These are phyloP conservation scores for Cymbopogon flexuosus DNA, from an alignment of 202 grass and related monocot species.

Conservation along the genomic window DNA sequence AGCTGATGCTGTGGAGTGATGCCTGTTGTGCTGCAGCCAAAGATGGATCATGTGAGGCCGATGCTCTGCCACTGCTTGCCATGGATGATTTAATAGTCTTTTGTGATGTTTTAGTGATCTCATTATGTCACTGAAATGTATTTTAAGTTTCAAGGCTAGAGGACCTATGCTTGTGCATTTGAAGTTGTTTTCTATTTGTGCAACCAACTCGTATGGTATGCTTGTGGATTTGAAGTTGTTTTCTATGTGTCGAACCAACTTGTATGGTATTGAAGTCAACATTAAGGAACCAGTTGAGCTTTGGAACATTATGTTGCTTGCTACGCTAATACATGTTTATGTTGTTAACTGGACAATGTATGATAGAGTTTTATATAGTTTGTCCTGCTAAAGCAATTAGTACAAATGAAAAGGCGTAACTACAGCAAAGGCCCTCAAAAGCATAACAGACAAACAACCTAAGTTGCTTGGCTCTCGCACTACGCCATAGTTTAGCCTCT, in stretches of 20 bases:
- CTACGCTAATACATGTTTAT: not conserved
- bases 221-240: not conserved
- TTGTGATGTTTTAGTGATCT: not conserved
- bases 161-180: too few relatives aligned
- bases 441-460: too few relatives aligned
- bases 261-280: not conserved
- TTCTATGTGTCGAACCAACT: not conserved
- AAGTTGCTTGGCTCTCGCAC: too few relatives aligned
- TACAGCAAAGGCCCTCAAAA: too few relatives aligned
- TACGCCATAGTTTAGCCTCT: too few relatives aligned
- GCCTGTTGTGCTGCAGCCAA: not conserved
- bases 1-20: not conserved
- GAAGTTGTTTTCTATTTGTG: not conserved
- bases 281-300: not conserved
- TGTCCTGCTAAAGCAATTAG: not conserved
- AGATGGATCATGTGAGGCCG: not conserved
- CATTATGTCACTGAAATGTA: not conserved
- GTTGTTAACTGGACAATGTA: too few relatives aligned
- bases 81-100: not conserved
- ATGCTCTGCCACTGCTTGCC: not conserved
- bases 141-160: not conserved
- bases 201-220: not conserved
- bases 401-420: too few relatives aligned
- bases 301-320: not conserved
- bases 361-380: not conserved